These are phyloP conservation scores for Elsinoe fawcettii DNA, from an alignment of 2,329 filamentous ascomycete genomes.

Conservation along the genomic window DNA sequence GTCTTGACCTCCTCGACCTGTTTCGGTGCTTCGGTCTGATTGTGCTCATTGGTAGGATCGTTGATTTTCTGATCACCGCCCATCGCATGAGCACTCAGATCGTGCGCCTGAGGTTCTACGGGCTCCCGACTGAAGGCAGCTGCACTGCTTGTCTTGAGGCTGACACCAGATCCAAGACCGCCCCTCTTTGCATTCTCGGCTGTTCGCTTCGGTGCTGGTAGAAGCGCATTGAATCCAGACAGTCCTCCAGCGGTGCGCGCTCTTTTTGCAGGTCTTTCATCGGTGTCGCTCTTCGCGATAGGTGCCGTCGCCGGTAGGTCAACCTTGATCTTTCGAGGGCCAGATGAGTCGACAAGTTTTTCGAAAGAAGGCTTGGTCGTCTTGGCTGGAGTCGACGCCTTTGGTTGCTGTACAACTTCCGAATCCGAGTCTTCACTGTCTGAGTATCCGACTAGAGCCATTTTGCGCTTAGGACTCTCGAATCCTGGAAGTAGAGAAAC, in stretches of 20 bases:
- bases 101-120: conserved; percentile 15
- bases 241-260: conserved; percentile 59
- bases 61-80: conserved; percentile 27
- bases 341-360: conserved; percentile 73
- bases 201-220: conserved; percentile 70
- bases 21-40: conserved; percentile 34
- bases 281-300: conserved; percentile 30
- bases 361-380: conserved; percentile 56
- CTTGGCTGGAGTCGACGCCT: conserved; percentile 32
- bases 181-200: conserved; percentile 24
- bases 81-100: background rate
- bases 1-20: conserved; percentile 54
- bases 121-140: conserved; percentile 69
- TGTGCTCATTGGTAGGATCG: conserved; percentile 31
- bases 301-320: conserved; percentile 56
- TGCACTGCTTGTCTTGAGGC: conserved; percentile 72
- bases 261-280: conserved; percentile 60
- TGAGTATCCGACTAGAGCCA: conserved; percentile 77
- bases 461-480: conserved; percentile 29
- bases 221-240: conserved; percentile 74
- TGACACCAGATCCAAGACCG: conserved; percentile 51
- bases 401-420: conserved; percentile 26
- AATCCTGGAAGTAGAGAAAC: background rate
- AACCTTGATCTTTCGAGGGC: conserved; percentile 76
- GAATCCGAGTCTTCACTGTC: conserved; percentile 69